Evolutionary conservation across 2,329 filamentous ascomycete genomes (phyloP).

Genomic region (Bipolaris oryzae): DNA sequence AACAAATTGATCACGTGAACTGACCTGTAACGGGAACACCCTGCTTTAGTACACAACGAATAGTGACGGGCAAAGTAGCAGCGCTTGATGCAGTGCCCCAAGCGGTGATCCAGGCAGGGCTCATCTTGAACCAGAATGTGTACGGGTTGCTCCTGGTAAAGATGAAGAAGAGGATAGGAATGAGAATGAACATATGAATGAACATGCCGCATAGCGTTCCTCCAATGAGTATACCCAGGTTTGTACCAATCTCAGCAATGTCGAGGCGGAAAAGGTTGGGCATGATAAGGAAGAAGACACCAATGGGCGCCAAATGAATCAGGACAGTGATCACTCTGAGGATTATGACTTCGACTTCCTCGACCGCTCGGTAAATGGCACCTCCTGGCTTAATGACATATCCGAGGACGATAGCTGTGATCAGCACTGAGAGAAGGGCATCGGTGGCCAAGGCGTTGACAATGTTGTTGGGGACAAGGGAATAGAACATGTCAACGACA

Average conservation of each 20-base stretch:
- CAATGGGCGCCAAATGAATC: constrained; percentile 58
- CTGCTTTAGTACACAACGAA: constrained; percentile 50
- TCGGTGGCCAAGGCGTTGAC: constrained; percentile 56
- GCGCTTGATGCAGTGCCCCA: constrained; percentile 62
- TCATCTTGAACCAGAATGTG: constrained; percentile 55
- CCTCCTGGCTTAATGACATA: constrained; percentile 53
- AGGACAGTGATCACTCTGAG: constrained; percentile 56
- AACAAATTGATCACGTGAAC: neutral
- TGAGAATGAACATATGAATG: constrained; percentile 55
- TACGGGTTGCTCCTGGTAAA: constrained; percentile 56
- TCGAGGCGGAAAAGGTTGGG: constrained; percentile 59
- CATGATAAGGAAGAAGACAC: constrained; percentile 62
- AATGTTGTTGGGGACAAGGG: constrained; percentile 58
- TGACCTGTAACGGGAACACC: constrained; percentile 50
- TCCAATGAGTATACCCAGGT: constrained; percentile 59
- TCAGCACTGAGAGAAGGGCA: constrained; percentile 55
- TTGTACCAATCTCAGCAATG: constrained; percentile 56
- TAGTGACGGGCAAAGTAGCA: constrained; percentile 59
- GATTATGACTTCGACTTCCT: constrained; percentile 58
- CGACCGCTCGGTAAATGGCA: constrained; percentile 52
- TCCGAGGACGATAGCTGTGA: constrained; percentile 55
- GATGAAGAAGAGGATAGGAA: constrained; percentile 47
- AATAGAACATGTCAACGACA: constrained; percentile 57
- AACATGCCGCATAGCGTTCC: constrained; percentile 55
- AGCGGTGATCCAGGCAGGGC: constrained; percentile 60